Evolutionary conservation across 116 monocot species (phyloP).

Genomic region (Cymodocea nodosa): DNA sequence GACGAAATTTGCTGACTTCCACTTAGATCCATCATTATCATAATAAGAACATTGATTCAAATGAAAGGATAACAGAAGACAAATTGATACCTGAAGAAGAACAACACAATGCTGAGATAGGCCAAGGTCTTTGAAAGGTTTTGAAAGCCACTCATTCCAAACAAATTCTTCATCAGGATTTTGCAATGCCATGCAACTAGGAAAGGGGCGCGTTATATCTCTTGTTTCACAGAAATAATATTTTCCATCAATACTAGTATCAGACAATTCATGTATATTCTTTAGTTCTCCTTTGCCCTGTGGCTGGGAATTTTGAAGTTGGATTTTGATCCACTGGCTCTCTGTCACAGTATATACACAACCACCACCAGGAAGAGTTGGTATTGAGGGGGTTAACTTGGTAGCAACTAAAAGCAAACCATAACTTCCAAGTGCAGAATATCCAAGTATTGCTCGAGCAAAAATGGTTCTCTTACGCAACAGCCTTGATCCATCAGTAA

Average conservation of each 20-base stretch:
- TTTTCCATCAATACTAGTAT: conserved; percentile 89
- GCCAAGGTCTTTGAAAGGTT: conserved; percentile 88
- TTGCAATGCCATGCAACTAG: conserved; percentile 46
- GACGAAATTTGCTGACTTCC: too few species aligned
- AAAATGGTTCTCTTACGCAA: conserved; percentile 48
- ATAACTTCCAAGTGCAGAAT: conserved; percentile 55
- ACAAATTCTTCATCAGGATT: conserved; percentile 95
- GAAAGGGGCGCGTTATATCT: conserved; percentile 90
- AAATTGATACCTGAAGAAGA: conserved; percentile 69
- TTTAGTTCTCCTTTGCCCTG: conserved; percentile 82
- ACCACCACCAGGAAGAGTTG: conserved; percentile 85
- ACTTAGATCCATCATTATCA: too few species aligned
- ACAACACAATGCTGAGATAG: conserved; percentile 66
- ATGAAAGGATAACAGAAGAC: neutral
- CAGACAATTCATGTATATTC: conserved; percentile 70
- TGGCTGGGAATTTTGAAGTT: conserved; percentile 69
- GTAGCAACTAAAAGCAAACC: conserved; percentile 86
- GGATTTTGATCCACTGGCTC: conserved; percentile 83
- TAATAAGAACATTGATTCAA: too few species aligned
- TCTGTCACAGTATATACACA: conserved; percentile 71
- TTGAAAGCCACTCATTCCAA: conserved; percentile 93
- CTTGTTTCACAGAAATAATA: conserved; percentile 91
- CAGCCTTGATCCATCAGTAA: conserved; percentile 70
- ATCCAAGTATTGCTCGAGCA: conserved; percentile 84
- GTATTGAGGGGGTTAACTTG: conserved; percentile 39